A percentile compares a stretch with the other conserved stretches of the same genome.
phyloP scores from a whole-genome alignment of 768 basidiomycete genomes.

The Phlebiopsis gigantea region DNA sequence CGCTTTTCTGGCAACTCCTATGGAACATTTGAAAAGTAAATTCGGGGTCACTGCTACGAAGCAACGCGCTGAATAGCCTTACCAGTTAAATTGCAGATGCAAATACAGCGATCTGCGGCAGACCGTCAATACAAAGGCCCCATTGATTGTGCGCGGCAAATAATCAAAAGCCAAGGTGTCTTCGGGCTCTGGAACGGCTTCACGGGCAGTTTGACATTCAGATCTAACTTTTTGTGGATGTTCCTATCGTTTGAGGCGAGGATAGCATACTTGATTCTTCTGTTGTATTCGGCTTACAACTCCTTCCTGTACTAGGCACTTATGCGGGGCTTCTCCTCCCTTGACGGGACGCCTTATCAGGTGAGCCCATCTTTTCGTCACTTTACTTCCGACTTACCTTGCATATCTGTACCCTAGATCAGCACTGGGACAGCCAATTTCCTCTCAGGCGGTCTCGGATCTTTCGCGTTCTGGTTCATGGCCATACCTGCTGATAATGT shows the following conservation, averaged over 20 bases:
- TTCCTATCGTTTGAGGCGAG: constrained; percentile 64
- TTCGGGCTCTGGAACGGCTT: constrained; percentile 73
- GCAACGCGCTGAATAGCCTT: neutral
- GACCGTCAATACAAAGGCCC: constrained; percentile 61
- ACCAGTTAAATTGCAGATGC: constrained; percentile 61
- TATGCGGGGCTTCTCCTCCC: constrained; percentile 13
- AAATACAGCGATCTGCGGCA: constrained; percentile 43
- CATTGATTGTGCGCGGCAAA: constrained; percentile 61
- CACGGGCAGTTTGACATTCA: constrained; percentile 64
- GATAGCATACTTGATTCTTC: neutral
- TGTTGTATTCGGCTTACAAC: neutral
- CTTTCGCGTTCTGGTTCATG: constrained; percentile 63
- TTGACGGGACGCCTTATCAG: constrained; percentile 6
- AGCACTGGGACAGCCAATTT: constrained; percentile 59
- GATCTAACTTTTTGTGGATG: constrained; percentile 77
- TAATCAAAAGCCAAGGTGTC: constrained; percentile 56
- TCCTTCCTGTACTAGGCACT: neutral
- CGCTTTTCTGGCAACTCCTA: constrained; percentile 66
- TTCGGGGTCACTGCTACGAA: neutral
- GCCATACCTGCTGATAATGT: constrained; percentile 76
- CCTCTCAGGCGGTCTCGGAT: constrained; percentile 56
- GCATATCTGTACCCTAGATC: constrained; percentile 38
- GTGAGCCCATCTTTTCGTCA: neutral
- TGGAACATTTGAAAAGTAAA: constrained; percentile 65
- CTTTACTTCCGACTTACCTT: neutral